Conservation (phyloP, 2,329 filamentous ascomycete genomes). For the Diaporthe sp. region DNA sequence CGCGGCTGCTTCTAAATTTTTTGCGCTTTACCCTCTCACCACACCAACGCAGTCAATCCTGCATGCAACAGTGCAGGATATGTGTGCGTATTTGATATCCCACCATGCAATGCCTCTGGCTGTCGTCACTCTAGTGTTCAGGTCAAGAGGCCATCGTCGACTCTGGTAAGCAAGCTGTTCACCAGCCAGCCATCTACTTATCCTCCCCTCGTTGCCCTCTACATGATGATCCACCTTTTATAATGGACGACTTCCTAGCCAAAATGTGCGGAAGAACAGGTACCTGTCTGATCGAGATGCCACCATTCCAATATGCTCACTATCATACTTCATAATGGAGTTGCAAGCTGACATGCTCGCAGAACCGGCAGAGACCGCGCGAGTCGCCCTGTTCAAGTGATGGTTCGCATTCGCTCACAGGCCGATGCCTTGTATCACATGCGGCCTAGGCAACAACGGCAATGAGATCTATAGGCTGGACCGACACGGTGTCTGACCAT, state of each 20-base stretch:
- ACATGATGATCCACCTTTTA: slow-evolving; percentile 37
- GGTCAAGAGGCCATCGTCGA: neutral
- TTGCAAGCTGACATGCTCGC: slow-evolving; percentile 15
- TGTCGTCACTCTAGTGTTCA: neutral
- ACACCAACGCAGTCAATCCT: neutral
- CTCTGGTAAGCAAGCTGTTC: slow-evolving; percentile 8
- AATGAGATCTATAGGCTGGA: neutral
- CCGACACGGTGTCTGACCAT: neutral
- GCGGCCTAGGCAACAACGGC: neutral
- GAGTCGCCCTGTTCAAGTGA: neutral
- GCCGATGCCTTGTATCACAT: no score
- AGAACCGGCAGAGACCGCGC: neutral
- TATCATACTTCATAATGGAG: neutral
- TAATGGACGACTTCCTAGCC: slow-evolving; percentile 39
- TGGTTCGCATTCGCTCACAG: neutral
- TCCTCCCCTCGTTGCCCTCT: neutral
- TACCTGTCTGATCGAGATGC: slow-evolving; percentile 33
- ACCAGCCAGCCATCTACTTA: neutral
- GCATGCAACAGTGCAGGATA: neutral
- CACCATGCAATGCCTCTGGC: neutral
- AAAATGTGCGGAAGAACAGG: slow-evolving; percentile 37
- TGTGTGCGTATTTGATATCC: neutral
- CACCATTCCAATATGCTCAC: neutral
- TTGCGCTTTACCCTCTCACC: neutral
- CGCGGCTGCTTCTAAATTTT: slow-evolving; percentile 9